Evolutionary conservation across 2,329 filamentous ascomycete species (phyloP).

Genomic region (Fusarium palustre): DNA sequence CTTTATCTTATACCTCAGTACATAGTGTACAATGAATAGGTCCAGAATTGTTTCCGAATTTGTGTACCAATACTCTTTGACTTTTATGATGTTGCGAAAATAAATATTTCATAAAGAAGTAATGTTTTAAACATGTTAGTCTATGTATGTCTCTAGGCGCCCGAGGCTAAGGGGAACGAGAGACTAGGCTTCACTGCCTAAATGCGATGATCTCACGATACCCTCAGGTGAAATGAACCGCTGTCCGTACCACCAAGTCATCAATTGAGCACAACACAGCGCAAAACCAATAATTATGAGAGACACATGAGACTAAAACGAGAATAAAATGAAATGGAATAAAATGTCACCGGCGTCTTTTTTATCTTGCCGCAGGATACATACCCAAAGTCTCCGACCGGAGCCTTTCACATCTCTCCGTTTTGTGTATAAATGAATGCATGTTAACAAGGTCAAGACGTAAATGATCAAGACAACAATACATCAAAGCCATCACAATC

Average conservation of each 20-base stretch:
- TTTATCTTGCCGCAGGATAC: not conserved
- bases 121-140: rapidly evolving
- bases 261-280: no score
- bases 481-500: no score
- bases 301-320: rapidly evolving
- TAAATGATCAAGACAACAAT: not conserved
- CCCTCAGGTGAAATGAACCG: not conserved
- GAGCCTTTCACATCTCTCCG: slow-evolving; percentile 37
- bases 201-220: no score
- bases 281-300: rapidly evolving
- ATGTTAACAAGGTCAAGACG: not conserved
- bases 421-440: slow-evolving; percentile 14
- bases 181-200: not conserved
- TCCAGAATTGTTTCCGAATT: not conserved
- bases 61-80: not conserved
- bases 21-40: slow-evolving; percentile 17
- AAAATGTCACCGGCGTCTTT: not conserved
- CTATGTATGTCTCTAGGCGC: not conserved
- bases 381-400: slow-evolving; percentile 43
- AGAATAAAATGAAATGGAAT: not conserved
- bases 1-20: slow-evolving; percentile 12
- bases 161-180: rapidly evolving
- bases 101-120: not conserved
- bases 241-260: not conserved
- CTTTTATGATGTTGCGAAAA: not conserved